phyloP scores from a whole-genome alignment of 2,329 filamentous ascomycete species.

The Fusarium neocosmosporiellum region DNA sequence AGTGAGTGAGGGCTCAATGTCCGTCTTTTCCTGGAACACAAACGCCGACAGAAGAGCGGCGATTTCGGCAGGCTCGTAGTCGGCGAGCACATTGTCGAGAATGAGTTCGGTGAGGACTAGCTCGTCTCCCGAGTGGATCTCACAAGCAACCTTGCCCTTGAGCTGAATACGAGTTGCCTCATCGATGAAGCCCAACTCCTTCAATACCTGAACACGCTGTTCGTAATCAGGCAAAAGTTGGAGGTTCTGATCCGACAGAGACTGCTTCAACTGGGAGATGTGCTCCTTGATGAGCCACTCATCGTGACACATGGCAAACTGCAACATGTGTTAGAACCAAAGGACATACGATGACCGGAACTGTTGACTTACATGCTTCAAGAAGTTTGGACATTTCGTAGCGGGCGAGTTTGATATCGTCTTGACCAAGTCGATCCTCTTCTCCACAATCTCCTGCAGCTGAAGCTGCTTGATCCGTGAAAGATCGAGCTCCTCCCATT shows the following conservation, averaged over 20 bases:
- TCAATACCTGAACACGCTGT: slow-evolving; percentile 90
- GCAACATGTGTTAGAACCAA: slow-evolving; percentile 54
- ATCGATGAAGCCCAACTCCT: slow-evolving; percentile 93
- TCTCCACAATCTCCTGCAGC: slow-evolving; percentile 81
- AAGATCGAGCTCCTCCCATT: slow-evolving; percentile 89
- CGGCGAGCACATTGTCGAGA: slow-evolving; percentile 94
- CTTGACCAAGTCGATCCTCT: slow-evolving; percentile 72
- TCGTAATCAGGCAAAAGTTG: slow-evolving; percentile 97
- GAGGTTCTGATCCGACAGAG: slow-evolving; percentile 96
- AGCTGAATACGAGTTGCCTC: slow-evolving; percentile 87
- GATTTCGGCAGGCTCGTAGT: slow-evolving; percentile 96
- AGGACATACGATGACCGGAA: background rate
- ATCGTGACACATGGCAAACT: slow-evolving; percentile 96
- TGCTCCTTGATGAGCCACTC: slow-evolving; percentile 97
- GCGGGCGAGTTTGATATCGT: slow-evolving; percentile 74
- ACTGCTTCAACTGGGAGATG: slow-evolving; percentile 85
- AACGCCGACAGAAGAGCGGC: slow-evolving; percentile 93
- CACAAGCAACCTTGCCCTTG: slow-evolving; percentile 98
- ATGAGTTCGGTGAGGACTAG: slow-evolving; percentile 96
- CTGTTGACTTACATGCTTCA: slow-evolving; percentile 81
- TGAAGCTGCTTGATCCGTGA: slow-evolving; percentile 83
- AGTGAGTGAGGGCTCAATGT: slow-evolving; percentile 82
- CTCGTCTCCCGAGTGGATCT: slow-evolving; percentile 97
- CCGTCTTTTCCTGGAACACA: slow-evolving; percentile 98
- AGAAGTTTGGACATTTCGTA: slow-evolving; percentile 78